Evolutionary conservation across 2,329 filamentous ascomycete genomes (phyloP), one percentile per base, ranked within the genome.

Genomic region (Ascomycota sp.): DNA sequence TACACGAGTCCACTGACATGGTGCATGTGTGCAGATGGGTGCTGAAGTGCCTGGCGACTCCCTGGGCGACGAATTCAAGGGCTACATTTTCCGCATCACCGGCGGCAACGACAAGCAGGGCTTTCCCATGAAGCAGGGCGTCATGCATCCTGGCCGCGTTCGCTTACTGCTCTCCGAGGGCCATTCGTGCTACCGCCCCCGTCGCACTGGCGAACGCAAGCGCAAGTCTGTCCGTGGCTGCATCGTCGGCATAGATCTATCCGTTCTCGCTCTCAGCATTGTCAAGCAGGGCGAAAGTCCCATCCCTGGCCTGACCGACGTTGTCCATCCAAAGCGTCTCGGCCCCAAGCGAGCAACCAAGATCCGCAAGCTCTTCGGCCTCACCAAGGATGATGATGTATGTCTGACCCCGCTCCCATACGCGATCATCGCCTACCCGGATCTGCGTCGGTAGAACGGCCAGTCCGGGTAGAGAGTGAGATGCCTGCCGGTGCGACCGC

Each of bases 381-480:
- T 98, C 74, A 86, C 77, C 80, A 95, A 95, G 85, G 85, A 95
- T 77, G 89, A 98, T 72, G 89, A 98, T 80, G 86, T 95, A 79
- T 74, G 80, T 83, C 51, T 50, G 58, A 53, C 51, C 54, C 55
- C 61, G 53, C 55, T 61, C 61, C 46, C 52, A 55, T 55, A 56
- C 52, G 54, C 52, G 50, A 61, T 75, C 70, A 69, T 78, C 69
- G 66, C 77, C 75, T 81, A 64, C 68, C 67, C 67, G 50, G 53
- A 54, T 47, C 57, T 61, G 56, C 56, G 52, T 41, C 44, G 50
- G 43, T 54, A 44, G 42, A 42, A 41, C 33, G 50, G 46, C 50
- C 56, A 56, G 56, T 52, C 53, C 45, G 56, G 57, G 53, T 65
- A 69, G 65, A 70, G 65, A 61, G 64, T 69, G 65, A 69, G 65